Percentiles rank a stretch among this genome's conserved stretches.
Conservation (phyloP, 73 alveolate species). For the Paramecium pentaurelia region DNA sequence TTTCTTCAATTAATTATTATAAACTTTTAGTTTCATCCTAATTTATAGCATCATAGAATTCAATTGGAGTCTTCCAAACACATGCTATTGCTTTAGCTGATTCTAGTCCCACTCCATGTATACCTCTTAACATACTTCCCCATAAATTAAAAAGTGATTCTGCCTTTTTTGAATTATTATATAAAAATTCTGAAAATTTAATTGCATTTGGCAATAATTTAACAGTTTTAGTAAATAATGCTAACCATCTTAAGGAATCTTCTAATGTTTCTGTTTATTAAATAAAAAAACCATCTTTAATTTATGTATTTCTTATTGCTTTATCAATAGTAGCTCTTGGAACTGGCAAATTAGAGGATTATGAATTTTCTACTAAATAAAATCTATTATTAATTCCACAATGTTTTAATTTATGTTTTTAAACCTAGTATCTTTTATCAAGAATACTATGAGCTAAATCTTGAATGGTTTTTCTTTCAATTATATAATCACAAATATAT, state of each 20-base stretch:
- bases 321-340: constrained; percentile 57
- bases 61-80: neutral
- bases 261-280: constrained; percentile 25
- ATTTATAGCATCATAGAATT: constrained; percentile 7
- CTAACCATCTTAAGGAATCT: constrained; percentile 72
- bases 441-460: constrained; percentile 88
- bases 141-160: neutral
- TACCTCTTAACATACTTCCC: constrained; percentile 38
- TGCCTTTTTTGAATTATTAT: neutral
- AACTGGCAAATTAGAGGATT: constrained; percentile 35
- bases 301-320: constrained; percentile 68
- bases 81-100: neutral
- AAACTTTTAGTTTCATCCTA: neutral
- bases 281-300: constrained; percentile 67
- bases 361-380: constrained; percentile 87
- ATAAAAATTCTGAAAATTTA: neutral
- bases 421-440: constrained; percentile 91
- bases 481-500: constrained; percentile 86
- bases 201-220: neutral
- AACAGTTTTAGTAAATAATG: constrained; percentile 63
- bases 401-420: constrained; percentile 83
- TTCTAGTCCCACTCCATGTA: constrained; percentile 17
- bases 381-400: constrained; percentile 78
- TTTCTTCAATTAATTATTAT: neutral
- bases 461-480: constrained; percentile 90